phyloP scores from a whole-genome alignment of 371 early-diverging fungal genomes.

The Haplosporangium sp. region DNA sequence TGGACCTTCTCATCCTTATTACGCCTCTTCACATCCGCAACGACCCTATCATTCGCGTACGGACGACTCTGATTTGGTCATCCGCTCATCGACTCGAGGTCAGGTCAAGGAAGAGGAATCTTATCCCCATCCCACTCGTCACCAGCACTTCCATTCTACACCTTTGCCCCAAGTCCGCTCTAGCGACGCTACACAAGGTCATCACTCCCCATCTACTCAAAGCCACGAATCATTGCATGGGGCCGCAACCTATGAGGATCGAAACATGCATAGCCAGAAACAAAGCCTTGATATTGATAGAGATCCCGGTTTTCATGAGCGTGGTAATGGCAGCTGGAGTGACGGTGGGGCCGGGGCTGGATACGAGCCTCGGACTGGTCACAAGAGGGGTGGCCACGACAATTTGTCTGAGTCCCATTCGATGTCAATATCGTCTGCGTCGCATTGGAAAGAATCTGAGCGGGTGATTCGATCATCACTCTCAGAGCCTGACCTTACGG shows the following conservation, averaged over 20 bases:
- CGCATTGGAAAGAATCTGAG: constrained; percentile 16
- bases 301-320: not conserved
- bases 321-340: constrained; percentile 13
- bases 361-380: not conserved
- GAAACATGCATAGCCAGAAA: not conserved
- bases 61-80: not conserved
- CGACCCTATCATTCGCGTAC: constrained; percentile 14
- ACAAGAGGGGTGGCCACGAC: constrained; percentile 4
- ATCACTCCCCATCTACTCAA: not conserved
- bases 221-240: too few relatives aligned
- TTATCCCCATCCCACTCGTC: not conserved
- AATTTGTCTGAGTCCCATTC: not conserved
- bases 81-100: not conserved
- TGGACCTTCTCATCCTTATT: constrained; percentile 23
- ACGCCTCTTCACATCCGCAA: constrained; percentile 4
- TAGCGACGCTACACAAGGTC: not conserved
- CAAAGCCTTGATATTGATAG: not conserved
- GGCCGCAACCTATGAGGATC: too few relatives aligned
- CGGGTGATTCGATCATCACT: constrained; percentile 23
- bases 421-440: not conserved
- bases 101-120: too few relatives aligned
- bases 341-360: constrained; percentile 6
- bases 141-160: not conserved
- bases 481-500: constrained; percentile 30
- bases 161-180: not conserved